phyloP scores from a whole-genome alignment of 495 filamentous ascomycete genomes.

The Tuber brumale region DNA sequence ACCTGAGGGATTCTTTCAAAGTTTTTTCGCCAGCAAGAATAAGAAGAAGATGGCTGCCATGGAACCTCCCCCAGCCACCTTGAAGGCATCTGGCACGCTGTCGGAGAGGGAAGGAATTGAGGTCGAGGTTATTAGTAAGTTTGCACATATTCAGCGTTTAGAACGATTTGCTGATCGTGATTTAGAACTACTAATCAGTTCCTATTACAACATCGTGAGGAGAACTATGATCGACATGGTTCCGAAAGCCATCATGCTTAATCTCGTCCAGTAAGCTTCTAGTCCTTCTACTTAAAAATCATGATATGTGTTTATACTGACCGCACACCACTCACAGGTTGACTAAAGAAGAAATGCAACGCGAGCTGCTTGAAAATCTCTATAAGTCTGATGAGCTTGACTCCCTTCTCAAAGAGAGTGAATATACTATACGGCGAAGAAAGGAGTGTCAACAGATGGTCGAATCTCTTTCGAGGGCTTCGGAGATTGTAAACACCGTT shows the following conservation, averaged over 20 bases:
- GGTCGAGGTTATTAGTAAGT: constrained; percentile 97
- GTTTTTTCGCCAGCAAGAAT: constrained; percentile 95
- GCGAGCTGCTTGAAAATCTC: constrained; percentile 95
- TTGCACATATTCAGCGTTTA: constrained; percentile 16
- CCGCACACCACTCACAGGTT: constrained; percentile 50
- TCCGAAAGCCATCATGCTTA: constrained; percentile 98
- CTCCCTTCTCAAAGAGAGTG: constrained; percentile 92
- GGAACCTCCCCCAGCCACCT: constrained; percentile 84
- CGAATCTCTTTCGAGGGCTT: constrained; percentile 76
- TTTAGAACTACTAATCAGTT: constrained; percentile 84
- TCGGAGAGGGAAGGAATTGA: constrained; percentile 89
- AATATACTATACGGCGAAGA: constrained; percentile 87
- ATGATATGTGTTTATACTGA: constrained; percentile 15
- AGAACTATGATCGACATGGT: constrained; percentile 99
- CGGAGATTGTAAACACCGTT: constrained; percentile 73
- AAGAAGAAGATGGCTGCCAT: constrained; percentile 99
- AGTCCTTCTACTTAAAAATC: neutral
- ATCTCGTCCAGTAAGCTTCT: constrained; percentile 77
- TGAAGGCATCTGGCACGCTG: constrained; percentile 88
- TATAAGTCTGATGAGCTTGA: constrained; percentile 86
- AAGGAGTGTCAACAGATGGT: constrained; percentile 99
- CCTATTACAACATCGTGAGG: constrained; percentile 96
- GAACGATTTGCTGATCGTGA: constrained; percentile 9
- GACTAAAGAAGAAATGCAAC: constrained; percentile 98
- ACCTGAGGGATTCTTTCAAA: constrained; percentile 82